A percentile compares a stretch with the other conserved stretches of the same genome.
Evolutionary conservation across 805 yeast species (phyloP).

Genomic region (Sugiyamaella valdiviana): DNA sequence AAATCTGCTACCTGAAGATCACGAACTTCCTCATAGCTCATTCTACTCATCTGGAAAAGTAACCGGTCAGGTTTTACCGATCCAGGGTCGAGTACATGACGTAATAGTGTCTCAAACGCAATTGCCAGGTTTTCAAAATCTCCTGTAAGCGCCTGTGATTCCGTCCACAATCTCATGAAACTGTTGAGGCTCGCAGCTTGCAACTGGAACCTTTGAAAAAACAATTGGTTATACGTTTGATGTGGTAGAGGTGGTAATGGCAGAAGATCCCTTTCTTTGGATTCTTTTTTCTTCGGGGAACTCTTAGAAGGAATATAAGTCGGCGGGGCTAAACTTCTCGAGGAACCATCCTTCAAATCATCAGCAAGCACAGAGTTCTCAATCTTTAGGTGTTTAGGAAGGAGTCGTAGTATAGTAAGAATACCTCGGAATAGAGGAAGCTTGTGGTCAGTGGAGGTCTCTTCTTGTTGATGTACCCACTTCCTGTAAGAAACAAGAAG

Average conservation of each 20-base stretch:
- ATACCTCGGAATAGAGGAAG: too few species aligned
- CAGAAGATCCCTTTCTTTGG: background rate
- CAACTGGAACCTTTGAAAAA: background rate
- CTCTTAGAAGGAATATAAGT: background rate
- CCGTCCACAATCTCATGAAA: slow-evolving; percentile 59
- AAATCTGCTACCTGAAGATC: slow-evolving; percentile 43
- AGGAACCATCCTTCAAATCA: background rate
- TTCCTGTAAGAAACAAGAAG: too few species aligned
- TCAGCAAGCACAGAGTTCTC: too few species aligned
- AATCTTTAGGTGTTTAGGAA: too few species aligned
- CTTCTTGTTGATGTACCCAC: too few species aligned
- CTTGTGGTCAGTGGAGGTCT: too few species aligned
- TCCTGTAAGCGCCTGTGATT: slow-evolving; percentile 46
- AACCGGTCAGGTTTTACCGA: slow-evolving; percentile 38
- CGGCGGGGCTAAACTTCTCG: background rate
- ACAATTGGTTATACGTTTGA: background rate
- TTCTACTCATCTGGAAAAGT: slow-evolving; percentile 37
- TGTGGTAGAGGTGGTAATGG: background rate
- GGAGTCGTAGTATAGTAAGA: too few species aligned
- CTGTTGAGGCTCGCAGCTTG: slow-evolving; percentile 31
- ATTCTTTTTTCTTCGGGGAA: background rate
- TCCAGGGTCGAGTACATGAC: slow-evolving; percentile 20
- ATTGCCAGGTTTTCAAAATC: slow-evolving; percentile 49
- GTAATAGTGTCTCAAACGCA: slow-evolving; percentile 37
- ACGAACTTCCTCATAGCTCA: slow-evolving; percentile 47